phyloP scores from a whole-genome alignment of 495 filamentous ascomycete species.

The Penicillium silybi region DNA sequence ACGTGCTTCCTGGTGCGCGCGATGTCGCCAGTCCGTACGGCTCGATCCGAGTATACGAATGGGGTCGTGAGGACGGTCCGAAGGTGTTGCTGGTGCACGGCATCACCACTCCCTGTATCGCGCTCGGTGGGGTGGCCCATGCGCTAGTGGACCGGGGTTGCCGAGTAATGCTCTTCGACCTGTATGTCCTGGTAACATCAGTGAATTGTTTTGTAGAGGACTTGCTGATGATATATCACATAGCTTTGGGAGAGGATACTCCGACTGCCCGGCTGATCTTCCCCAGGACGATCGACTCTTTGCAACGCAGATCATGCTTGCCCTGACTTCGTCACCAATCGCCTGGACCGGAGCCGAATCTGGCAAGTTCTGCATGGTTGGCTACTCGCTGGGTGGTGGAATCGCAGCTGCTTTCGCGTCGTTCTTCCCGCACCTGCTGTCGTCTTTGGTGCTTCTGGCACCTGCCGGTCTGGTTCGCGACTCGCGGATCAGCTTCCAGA shows the following conservation, averaged over 20 bases:
- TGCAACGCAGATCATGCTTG: constrained; percentile 67
- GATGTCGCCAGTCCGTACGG: constrained; percentile 78
- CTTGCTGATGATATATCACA: background rate
- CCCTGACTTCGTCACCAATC: constrained; percentile 64
- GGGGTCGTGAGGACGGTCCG: constrained; percentile 72
- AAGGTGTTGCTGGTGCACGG: constrained; percentile 85
- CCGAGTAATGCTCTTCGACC: constrained; percentile 77
- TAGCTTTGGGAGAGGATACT: constrained; percentile 77
- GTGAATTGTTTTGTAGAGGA: no score
- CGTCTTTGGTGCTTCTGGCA: constrained; percentile 67
- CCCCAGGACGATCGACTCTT: constrained; percentile 74
- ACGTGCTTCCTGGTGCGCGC: constrained; percentile 68
- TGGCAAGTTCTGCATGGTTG: constrained; percentile 64
- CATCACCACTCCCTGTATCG: constrained; percentile 77
- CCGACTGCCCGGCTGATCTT: constrained; percentile 60
- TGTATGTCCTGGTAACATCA: constrained; percentile 25
- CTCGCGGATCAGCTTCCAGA: constrained; percentile 56
- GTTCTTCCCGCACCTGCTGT: constrained; percentile 63
- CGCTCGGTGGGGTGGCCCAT: constrained; percentile 64
- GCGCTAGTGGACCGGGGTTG: constrained; percentile 69
- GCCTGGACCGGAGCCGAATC: constrained; percentile 57
- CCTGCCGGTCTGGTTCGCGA: constrained; percentile 68
- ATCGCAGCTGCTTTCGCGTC: constrained; percentile 71
- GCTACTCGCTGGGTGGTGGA: constrained; percentile 83
- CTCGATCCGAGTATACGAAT: constrained; percentile 80